Conservation (phyloP, 768 basidiomycete species). For the Leccinum subtestaceum region DNA sequence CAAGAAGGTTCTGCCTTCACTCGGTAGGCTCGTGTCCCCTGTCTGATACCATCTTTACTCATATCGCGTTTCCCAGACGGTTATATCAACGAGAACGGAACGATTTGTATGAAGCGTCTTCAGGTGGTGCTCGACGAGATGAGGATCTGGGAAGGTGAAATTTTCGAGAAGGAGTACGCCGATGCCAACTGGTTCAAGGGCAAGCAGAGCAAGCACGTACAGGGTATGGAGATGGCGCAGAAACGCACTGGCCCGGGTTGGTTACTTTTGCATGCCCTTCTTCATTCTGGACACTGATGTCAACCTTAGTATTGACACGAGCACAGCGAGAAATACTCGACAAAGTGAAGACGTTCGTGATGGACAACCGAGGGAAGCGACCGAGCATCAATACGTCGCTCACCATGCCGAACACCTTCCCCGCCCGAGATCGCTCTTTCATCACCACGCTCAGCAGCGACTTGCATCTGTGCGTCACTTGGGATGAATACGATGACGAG, state of each 20-base stretch:
- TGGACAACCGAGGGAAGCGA: conserved; percentile 38
- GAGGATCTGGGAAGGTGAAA: conserved; percentile 80
- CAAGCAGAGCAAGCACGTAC: conserved; percentile 75
- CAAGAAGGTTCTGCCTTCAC: conserved; percentile 82
- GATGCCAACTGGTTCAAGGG: conserved; percentile 94
- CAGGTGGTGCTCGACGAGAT: conserved; percentile 90
- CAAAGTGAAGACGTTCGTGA: conserved; percentile 72
- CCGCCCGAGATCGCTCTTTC: conserved; percentile 78
- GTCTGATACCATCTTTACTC: not conserved
- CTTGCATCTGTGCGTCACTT: conserved; percentile 74
- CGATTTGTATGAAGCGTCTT: conserved; percentile 73
- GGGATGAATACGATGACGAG: conserved; percentile 91
- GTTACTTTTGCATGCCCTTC: conserved; percentile 20
- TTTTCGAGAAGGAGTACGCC: conserved; percentile 88
- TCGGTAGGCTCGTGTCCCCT: conserved; percentile 43
- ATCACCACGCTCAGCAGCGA: conserved; percentile 73
- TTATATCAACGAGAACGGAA: conserved; percentile 88
- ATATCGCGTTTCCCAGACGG: conserved; percentile 53
- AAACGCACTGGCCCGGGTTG: conserved; percentile 64
- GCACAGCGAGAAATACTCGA: conserved; percentile 78
- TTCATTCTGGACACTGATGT: not conserved
- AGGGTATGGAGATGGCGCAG: conserved; percentile 59
- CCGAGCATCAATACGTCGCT: conserved; percentile 41
- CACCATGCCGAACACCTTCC: conserved; percentile 73
- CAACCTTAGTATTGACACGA: conserved; percentile 57